A percentile compares a stretch with the other conserved stretches of the same genome.
Conservation (phyloP, 2,329 filamentous ascomycete species). For the Aphanocladium album region DNA sequence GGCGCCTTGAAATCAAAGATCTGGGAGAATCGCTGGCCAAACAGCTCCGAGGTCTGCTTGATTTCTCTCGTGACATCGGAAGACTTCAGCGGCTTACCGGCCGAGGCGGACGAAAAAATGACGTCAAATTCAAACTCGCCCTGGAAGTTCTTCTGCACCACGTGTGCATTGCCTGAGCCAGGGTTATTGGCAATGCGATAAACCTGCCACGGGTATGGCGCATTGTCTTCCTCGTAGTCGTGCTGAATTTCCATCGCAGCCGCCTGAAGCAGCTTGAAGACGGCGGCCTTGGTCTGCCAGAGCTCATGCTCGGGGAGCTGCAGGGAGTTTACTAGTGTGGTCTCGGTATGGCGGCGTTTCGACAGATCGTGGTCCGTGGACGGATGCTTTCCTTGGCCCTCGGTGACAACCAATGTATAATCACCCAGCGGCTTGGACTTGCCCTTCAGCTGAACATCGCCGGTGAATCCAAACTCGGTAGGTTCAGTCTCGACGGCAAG, state of each 20-base stretch:
- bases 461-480: slow-evolving; percentile 46
- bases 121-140: slow-evolving; percentile 92
- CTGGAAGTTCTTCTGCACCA: slow-evolving; percentile 87
- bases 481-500: slow-evolving; percentile 54
- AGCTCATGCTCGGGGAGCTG: slow-evolving; percentile 60
- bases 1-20: slow-evolving; percentile 65
- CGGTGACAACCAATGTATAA: slow-evolving; percentile 73
- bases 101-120: slow-evolving; percentile 76
- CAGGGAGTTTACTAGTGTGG: slow-evolving; percentile 71
- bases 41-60: slow-evolving; percentile 58
- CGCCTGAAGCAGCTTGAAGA: slow-evolving; percentile 50
- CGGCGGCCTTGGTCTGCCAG: slow-evolving; percentile 76
- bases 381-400: slow-evolving; percentile 59
- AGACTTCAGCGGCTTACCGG: slow-evolving; percentile 47
- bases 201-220: slow-evolving; percentile 78
- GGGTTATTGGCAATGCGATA: slow-evolving; percentile 72
- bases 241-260: slow-evolving; percentile 45
- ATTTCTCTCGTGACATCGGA: slow-evolving; percentile 68
- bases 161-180: slow-evolving; percentile 71
- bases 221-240: slow-evolving; percentile 52
- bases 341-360: slow-evolving; percentile 64
- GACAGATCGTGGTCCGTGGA: slow-evolving; percentile 62
- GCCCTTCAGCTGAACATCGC: slow-evolving; percentile 66
- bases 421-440: slow-evolving; percentile 67
- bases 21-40: slow-evolving; percentile 68